These are phyloP conservation scores for Elongisporangium senticosum DNA, from an alignment of 352 stramenopile genomes.

Conservation along the genomic window DNA sequence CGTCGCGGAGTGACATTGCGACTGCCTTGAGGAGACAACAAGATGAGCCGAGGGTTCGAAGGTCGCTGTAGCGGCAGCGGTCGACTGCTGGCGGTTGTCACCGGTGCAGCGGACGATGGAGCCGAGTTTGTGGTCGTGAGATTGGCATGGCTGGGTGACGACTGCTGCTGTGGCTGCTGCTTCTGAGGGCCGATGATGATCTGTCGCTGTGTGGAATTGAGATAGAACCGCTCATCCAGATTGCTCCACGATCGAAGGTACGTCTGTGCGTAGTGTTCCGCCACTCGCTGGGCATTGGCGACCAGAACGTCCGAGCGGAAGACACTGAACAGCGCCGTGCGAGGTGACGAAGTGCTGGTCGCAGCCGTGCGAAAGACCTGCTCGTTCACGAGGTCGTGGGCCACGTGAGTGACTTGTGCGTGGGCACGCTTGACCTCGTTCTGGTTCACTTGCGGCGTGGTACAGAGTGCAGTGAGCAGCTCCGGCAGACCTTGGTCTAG, in stretches of 20 bases:
- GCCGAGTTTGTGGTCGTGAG: neutral
- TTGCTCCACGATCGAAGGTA: slow-evolving; percentile 45
- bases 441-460: slow-evolving; percentile 39
- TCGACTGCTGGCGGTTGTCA: slow-evolving; percentile 7
- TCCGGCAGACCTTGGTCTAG: slow-evolving; percentile 12
- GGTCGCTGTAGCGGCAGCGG: slow-evolving; percentile 5
- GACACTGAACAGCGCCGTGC: slow-evolving; percentile 25
- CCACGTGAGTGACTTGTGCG: slow-evolving; percentile 28
- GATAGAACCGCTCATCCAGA: slow-evolving; percentile 54
- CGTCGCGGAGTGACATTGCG: neutral
- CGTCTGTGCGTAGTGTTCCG: slow-evolving; percentile 31
- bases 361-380: slow-evolving; percentile 12
- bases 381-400: slow-evolving; percentile 30
- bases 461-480: slow-evolving; percentile 42
- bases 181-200: slow-evolving; percentile 26
- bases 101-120: slow-evolving; percentile 5
- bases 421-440: slow-evolving; percentile 36
- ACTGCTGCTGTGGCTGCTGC: slow-evolving; percentile 4
- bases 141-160: slow-evolving; percentile 8
- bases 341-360: neutral
- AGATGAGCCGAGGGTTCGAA: neutral
- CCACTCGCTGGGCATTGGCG: slow-evolving; percentile 31
- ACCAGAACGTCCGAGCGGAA: slow-evolving; percentile 19
- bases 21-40: neutral
- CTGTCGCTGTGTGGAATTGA: slow-evolving; percentile 23